Percentiles rank a stretch among this genome's conserved stretches.
phyloP scores from a whole-genome alignment of 192 early-diverging fungal genomes.

The Glomus cerebriforme region DNA sequence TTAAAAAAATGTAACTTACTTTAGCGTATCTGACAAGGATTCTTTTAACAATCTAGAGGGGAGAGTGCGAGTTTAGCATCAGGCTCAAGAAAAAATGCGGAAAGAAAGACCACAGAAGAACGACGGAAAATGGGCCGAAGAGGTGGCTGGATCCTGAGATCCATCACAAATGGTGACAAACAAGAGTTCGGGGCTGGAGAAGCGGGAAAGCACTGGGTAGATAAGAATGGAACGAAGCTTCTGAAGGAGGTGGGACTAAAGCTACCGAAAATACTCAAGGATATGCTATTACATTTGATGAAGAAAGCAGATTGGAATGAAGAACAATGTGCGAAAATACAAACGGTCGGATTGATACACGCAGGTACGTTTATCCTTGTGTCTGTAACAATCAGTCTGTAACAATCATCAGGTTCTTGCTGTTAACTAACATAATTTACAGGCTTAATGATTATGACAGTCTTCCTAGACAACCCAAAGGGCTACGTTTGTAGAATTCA shows the following conservation, averaged over 20 bases:
- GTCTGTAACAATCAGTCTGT: neutral
- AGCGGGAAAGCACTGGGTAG: neutral
- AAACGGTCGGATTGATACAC: neutral
- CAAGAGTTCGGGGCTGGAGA: neutral
- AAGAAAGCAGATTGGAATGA: neutral
- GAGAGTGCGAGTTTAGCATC: constrained; percentile 30
- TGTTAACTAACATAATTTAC: neutral
- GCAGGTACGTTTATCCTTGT: neutral
- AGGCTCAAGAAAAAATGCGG: constrained; percentile 24
- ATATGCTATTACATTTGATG: neutral
- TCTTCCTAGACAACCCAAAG: neutral
- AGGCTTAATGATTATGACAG: neutral
- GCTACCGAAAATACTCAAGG: neutral
- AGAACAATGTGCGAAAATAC: neutral
- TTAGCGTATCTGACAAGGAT: neutral
- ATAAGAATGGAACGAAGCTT: neutral
- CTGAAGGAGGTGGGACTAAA: neutral
- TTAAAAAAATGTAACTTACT: constrained; percentile 12
- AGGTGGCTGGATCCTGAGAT: no score
- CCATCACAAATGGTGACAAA: neutral
- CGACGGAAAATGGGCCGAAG: no score
- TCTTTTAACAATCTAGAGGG: constrained; percentile 23
- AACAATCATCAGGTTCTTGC: no score
- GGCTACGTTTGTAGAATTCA: neutral
- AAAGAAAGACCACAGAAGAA: constrained; percentile 2